These are phyloP conservation scores for Chlorociboria aeruginascens DNA, from an alignment of 495 filamentous ascomycete species.

Conservation along the genomic window DNA sequence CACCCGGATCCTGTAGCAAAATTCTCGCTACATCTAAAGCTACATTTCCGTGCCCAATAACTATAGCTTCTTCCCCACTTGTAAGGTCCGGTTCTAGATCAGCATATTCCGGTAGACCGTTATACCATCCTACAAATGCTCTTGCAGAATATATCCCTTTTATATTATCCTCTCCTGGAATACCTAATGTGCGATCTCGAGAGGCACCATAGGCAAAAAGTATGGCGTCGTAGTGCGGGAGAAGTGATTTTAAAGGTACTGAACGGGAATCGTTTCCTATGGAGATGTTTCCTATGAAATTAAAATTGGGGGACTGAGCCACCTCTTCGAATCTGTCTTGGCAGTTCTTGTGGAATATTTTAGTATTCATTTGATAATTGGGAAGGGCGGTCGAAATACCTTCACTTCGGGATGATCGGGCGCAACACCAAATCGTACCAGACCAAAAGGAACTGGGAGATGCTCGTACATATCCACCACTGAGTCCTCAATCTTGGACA, in stretches of 20 bases:
- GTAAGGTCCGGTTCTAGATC: conserved; percentile 65
- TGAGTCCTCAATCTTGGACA: conserved; percentile 57
- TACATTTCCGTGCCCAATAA: conserved; percentile 94
- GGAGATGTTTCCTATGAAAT: conserved; percentile 81
- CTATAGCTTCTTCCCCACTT: conserved; percentile 68
- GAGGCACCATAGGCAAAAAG: conserved; percentile 89
- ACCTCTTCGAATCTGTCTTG: conserved; percentile 87
- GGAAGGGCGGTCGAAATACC: conserved; percentile 34
- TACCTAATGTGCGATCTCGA: conserved; percentile 62
- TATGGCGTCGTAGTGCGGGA: conserved; percentile 82
- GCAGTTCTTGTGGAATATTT: conserved; percentile 57
- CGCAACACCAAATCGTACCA: conserved; percentile 87
- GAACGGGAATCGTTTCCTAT: conserved; percentile 50
- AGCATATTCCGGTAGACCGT: conserved; percentile 78
- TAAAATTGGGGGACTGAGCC: conserved; percentile 67
- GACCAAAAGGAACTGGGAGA: conserved; percentile 81
- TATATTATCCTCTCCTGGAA: conserved; percentile 65
- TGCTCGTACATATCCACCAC: conserved; percentile 94
- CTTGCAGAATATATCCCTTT: conserved; percentile 77
- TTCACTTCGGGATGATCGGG: conserved; percentile 98
- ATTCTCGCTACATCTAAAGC: conserved; percentile 89
- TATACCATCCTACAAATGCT: conserved; percentile 97
- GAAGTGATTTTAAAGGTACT: conserved; percentile 54
- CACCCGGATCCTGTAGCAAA: conserved; percentile 59
- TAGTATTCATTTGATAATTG: background rate